Evolutionary conservation across 1,284 basidiomycete genomes (phyloP).

Genomic region (Ceratobasidium sp.): DNA sequence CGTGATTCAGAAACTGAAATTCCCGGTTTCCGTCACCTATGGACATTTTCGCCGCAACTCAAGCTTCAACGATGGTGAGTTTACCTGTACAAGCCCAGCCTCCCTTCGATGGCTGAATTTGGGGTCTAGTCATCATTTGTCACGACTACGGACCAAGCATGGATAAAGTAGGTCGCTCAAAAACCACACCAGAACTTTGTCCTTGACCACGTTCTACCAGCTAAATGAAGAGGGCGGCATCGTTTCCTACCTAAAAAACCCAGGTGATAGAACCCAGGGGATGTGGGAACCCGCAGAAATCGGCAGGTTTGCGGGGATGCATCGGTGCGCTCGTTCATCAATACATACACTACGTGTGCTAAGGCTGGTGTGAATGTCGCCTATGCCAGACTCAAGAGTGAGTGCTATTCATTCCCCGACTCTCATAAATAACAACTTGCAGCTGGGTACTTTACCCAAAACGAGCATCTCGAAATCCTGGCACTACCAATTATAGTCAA

Average conservation of each 20-base stretch:
- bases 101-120: not conserved
- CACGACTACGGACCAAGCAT: slow-evolving; percentile 57
- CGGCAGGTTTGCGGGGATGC: slow-evolving; percentile 55
- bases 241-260: slow-evolving; percentile 55
- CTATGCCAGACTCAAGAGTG: slow-evolving; percentile 11
- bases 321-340: slow-evolving; percentile 49
- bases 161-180: slow-evolving; percentile 50
- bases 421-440: slow-evolving; percentile 9
- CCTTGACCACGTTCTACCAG: not conserved
- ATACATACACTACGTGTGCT: too few relatives aligned
- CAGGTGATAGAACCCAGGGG: slow-evolving; percentile 49
- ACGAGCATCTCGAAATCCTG: slow-evolving; percentile 54
- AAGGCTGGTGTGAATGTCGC: too few relatives aligned
- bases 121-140: slow-evolving; percentile 54
- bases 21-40: slow-evolving; percentile 54
- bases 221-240: slow-evolving; percentile 53
- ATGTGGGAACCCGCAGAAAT: not conserved
- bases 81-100: not conserved
- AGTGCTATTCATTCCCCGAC: not conserved
- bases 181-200: not conserved
- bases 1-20: slow-evolving; percentile 53
- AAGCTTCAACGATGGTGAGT: slow-evolving; percentile 55
- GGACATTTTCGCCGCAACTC: slow-evolving; percentile 55
- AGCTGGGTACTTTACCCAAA: slow-evolving; percentile 53
- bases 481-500: slow-evolving; percentile 54